Conservation (phyloP, 495 filamentous ascomycete species). For the Rhizodiscina lignyota region DNA sequence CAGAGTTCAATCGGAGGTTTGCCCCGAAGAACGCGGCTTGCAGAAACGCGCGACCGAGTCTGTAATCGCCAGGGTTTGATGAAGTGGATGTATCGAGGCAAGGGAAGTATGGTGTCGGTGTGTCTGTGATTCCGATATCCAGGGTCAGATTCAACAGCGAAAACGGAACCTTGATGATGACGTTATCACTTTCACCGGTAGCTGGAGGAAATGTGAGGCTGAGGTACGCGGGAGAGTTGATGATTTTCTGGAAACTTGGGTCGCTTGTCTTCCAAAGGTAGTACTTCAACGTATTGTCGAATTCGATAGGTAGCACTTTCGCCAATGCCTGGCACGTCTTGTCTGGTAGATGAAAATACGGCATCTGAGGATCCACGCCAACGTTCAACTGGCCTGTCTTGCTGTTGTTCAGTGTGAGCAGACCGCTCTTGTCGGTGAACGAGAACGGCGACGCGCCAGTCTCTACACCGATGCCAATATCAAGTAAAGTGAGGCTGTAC, state of each 20-base stretch:
- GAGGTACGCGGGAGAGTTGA: slow-evolving; percentile 31
- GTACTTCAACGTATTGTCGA: slow-evolving; percentile 21
- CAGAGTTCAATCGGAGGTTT: slow-evolving; percentile 22
- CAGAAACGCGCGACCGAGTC: slow-evolving; percentile 37
- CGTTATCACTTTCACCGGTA: too few relatives aligned
- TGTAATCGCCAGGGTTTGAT: too few relatives aligned
- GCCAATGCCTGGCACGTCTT: slow-evolving; percentile 35
- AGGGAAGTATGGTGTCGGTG: slow-evolving; percentile 33
- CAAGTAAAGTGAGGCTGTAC: slow-evolving; percentile 9
- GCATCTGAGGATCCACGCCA: slow-evolving; percentile 20
- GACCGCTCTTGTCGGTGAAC: not conserved
- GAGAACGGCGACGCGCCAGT: not conserved
- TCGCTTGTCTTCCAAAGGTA: slow-evolving; percentile 34
- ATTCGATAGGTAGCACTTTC: slow-evolving; percentile 27
- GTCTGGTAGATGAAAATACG: slow-evolving; percentile 33
- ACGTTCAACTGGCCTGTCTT: not conserved
- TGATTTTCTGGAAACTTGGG: slow-evolving; percentile 24
- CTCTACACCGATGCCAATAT: not conserved
- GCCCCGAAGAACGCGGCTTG: slow-evolving; percentile 39
- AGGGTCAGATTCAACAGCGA: slow-evolving; percentile 35
- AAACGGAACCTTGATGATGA: slow-evolving; percentile 37
- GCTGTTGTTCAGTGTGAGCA: not conserved
- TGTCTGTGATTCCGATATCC: slow-evolving; percentile 26
- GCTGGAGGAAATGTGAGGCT: slow-evolving; percentile 38
- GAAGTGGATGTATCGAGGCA: too few relatives aligned